Evolutionary conservation across 1,139 yeast species (phyloP), one percentile per base, ranked within the genome.

Genomic region (Nematodospora anomalae): DNA sequence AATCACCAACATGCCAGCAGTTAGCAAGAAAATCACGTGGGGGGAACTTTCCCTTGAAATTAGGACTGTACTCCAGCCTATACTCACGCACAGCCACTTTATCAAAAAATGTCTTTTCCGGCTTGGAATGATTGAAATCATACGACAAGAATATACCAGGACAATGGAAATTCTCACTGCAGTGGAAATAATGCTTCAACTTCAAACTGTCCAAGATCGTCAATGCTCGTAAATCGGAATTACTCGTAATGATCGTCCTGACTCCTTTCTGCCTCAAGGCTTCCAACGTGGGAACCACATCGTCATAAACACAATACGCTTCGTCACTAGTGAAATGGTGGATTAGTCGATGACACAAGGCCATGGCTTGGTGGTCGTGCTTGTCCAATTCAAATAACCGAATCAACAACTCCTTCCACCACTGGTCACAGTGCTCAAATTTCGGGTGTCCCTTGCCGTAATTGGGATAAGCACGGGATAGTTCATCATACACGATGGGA

Each of bases 1-100:
- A 77, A 52, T 83, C 89, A 0, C 90, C 90, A 28, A 81, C 62
- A 51, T 83, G 90, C 85, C 85, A 81, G 39, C 70, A 55, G 32
- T 54, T 49, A 26, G 60, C 45, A 18, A 58, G 41, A 37, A 44
- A 57, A 20, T 27, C 22, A 3, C 33, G 28, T n/a, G 46, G 43
- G 26, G 40, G 38, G 9, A 47, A 29, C 36, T 43, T 42, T 2
- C 44, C 48, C 4, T 42, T 37, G 20, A 28, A 37, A 6, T 32
- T 24, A 2, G 27, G 30, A 12, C 40, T 24, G 4, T 25, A 25
- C 12, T 24, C 26, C 8, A 28, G 25, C 20, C 28, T 30, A 14
- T 36, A 33, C 11, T 31, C 29, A 18, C 34, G 31, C 18, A 38
- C 33, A 10, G 43, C 40, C 6, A 77, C 71, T 13, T 50, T 40